Base-by-base conservation (phyloP, 2,329 filamentous ascomycete genomes). In the Trichothecium sympodiale region DNA sequence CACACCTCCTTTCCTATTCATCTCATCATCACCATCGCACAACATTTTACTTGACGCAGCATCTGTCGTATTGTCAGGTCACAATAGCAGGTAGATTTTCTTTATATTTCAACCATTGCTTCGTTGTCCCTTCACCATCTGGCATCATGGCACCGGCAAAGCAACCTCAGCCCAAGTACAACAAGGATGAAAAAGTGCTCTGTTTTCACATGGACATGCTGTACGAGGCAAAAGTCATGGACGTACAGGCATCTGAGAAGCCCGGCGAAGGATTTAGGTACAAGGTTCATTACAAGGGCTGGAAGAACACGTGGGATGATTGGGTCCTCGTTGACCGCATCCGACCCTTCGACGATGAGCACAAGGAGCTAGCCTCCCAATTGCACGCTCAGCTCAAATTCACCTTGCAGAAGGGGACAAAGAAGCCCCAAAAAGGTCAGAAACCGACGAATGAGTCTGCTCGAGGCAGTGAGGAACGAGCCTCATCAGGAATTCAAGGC, bases 261-360 rank as follows among this genome's bases (percentile, higher is more conserved):
- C 80, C 62, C 15, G 80, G 61, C 29, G 64, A 80, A 41, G 77
- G 81, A 25, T 87, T 77, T 54, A 77, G 86, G 56, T 98, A 94
- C 65, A 83, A 84, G 53, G 83, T 98, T 37, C 91, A 98, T 62
- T 98, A 98, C 67, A 96, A 96, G 62, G 91, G 91, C 52, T 98
- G 91, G 91, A 98, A 98, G 69, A 88, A 89, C 59, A 95, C 87
- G 71, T 98, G 91, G 91, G 91, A 98, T 64, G 91, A 98, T 64
- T 96, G 89, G 89, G 91, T 96, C 31, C 77, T 84, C 16, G 80
- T 87, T 59, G 89, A 96, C 57, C 84, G 91, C 46, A 80, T 98
- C 41, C 81, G 88, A 53, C 95, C 95, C 63, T 82, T 89, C 56
- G 94, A 80, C 35, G 86, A 94, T 38, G 91, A 96, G 62, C 95